These are phyloP conservation scores for Gnaphalium uliginosum DNA, from an alignment of 129 eudicot genomes.

Conservation along the genomic window DNA sequence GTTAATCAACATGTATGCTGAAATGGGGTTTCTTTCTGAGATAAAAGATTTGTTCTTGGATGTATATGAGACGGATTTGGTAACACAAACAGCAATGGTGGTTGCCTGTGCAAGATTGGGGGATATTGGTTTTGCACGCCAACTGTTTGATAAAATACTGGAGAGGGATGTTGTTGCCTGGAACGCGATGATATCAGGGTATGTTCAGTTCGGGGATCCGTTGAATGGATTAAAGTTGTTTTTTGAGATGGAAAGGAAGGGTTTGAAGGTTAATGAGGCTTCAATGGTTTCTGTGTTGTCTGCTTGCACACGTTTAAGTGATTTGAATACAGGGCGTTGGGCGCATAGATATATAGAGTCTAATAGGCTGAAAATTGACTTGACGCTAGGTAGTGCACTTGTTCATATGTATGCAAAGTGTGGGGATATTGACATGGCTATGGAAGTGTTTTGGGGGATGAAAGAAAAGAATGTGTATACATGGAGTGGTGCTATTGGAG, in stretches of 20 bases:
- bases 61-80: conserved; percentile 31
- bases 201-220: conserved; percentile 29
- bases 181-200: conserved; percentile 53
- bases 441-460: conserved; percentile 47
- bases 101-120: conserved; percentile 44
- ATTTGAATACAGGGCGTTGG: conserved; percentile 26
- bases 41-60: conserved; percentile 25
- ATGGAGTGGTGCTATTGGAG: conserved; percentile 58
- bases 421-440: conserved; percentile 45
- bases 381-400: conserved; percentile 45
- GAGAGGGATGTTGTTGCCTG: conserved; percentile 46
- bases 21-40: conserved; percentile 27
- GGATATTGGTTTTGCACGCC: conserved; percentile 39
- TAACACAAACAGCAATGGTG: conserved; percentile 42
- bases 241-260: conserved; percentile 26
- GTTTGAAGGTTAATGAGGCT: conserved; percentile 42
- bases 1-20: conserved; percentile 39
- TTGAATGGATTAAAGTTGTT: conserved; percentile 37
- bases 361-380: conserved; percentile 31
- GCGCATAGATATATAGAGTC: conserved; percentile 25
- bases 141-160: conserved; percentile 50
- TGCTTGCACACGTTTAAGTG: conserved; percentile 47
- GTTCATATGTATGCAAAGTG: conserved; percentile 60
- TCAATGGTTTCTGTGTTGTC: conserved; percentile 44
- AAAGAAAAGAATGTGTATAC: conserved; percentile 43